These are phyloP conservation scores for Coprinopsis strossmayeri DNA, from an alignment of 768 basidiomycete genomes.

Conservation along the genomic window DNA sequence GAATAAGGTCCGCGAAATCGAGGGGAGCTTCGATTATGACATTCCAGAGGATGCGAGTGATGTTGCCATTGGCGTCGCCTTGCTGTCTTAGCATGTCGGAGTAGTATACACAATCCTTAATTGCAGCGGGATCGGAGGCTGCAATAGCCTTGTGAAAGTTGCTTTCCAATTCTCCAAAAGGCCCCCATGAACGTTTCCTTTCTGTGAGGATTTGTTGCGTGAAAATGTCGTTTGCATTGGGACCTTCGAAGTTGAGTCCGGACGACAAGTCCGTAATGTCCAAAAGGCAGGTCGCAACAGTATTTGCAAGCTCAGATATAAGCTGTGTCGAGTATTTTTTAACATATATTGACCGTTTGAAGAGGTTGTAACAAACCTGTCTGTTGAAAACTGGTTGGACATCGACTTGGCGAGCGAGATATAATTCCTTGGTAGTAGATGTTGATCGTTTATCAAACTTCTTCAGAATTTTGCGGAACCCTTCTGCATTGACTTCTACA, in stretches of 20 bases:
- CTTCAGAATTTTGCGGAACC: conserved; percentile 95
- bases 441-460: conserved; percentile 98
- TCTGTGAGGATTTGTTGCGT: conserved; percentile 67
- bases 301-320: conserved; percentile 92
- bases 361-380: conserved; percentile 48
- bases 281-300: conserved; percentile 76
- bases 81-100: conserved; percentile 62
- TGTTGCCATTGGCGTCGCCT: conserved; percentile 53
- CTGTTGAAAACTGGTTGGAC: conserved; percentile 98
- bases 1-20: conserved; percentile 67
- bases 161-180: conserved; percentile 84
- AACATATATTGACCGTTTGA: neutral
- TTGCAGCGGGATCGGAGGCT: conserved; percentile 48
- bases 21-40: conserved; percentile 75
- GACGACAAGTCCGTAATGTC: conserved; percentile 73
- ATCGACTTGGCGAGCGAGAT: conserved; percentile 93
- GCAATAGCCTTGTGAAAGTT: conserved; percentile 77
- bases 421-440: conserved; percentile 93
- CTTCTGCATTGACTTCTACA: conserved; percentile 94
- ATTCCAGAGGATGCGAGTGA: conserved; percentile 94
- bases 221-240: conserved; percentile 70
- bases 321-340: conserved; percentile 40
- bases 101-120: conserved; percentile 64
- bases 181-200: conserved; percentile 54
- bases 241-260: conserved; percentile 72